Conservation (phyloP, 352 stramenopile genomes). For the Phytophthora idaei region DNA sequence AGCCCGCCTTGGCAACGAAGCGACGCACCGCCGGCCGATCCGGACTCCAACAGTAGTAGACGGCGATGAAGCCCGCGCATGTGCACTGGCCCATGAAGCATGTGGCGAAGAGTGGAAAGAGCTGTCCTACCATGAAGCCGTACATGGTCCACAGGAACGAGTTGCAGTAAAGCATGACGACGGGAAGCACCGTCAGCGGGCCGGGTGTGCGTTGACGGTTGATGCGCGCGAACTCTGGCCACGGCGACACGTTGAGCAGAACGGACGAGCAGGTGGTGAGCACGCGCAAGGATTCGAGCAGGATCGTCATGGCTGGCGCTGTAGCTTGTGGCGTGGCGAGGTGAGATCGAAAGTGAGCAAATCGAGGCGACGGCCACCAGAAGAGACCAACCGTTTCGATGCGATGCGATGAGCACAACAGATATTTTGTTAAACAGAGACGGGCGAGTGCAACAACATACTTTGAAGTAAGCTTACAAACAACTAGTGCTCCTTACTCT, state of each 20-base stretch:
- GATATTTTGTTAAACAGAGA: slow-evolving; percentile 15
- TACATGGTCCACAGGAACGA: slow-evolving; percentile 55
- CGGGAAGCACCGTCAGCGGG: slow-evolving; percentile 38
- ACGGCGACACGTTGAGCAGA: slow-evolving; percentile 42
- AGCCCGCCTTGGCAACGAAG: slow-evolving; percentile 26
- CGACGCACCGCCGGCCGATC: slow-evolving; percentile 30
- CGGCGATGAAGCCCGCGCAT: slow-evolving; percentile 40
- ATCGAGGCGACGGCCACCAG: slow-evolving; percentile 6
- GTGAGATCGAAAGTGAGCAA: slow-evolving; percentile 28
- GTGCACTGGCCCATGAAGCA: slow-evolving; percentile 43
- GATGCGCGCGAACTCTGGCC: slow-evolving; percentile 46
- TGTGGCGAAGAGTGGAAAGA: slow-evolving; percentile 50
- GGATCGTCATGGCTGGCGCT: slow-evolving; percentile 32
- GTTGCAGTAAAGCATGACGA: slow-evolving; percentile 47
- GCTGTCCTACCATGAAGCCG: slow-evolving; percentile 45
- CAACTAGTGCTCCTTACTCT: not conserved
- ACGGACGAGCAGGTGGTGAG: slow-evolving; percentile 43
- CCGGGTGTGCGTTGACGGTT: slow-evolving; percentile 40
- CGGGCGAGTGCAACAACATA: slow-evolving; percentile 3
- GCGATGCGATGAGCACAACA: slow-evolving; percentile 14
- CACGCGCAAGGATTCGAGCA: slow-evolving; percentile 40
- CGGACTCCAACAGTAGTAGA: slow-evolving; percentile 46
- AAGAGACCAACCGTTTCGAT: slow-evolving; percentile 11
- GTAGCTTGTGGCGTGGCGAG: slow-evolving; percentile 1
- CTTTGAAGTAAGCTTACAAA: not conserved